Evolutionary conservation across 768 basidiomycete genomes (phyloP), one percentile per base, ranked within the genome.

Genomic region (Boletus reticulatus): DNA sequence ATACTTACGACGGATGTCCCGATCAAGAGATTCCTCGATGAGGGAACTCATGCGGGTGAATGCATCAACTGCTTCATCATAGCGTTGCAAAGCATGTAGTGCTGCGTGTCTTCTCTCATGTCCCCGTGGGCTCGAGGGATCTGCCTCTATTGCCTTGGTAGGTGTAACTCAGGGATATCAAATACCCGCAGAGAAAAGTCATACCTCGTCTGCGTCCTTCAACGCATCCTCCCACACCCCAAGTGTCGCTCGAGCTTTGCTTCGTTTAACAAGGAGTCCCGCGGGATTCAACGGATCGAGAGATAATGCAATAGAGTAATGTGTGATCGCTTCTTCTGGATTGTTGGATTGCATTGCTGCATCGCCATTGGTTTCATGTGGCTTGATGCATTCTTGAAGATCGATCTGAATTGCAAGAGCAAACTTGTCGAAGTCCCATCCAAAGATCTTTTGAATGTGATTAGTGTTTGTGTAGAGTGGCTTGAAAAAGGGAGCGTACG

Each of bases 241-340:
- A 4, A 41, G 10, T 27, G 19, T 46, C 19, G 14, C 45, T 10
- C 31, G 44, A 12, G 43, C 56, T 37, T 36, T 54, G 24, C 56
- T 60, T 44, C 59, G 59, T 37, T 58, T 58, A 7, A 61, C 10
- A 12, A 60, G 46, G 13, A 61, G 53, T 13, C 29, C 38, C 14
- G 39, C 20, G 4, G n/a, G 43, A 22, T 38, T 46, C 6, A 44
- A 42, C 3, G 54, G 59, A 29, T 50, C n/a, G 7, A 61, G 43
- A 13, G 52, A 56, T 24, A 62, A 22, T 11, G 55, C 51, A 27
- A 43, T n/a, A n/a, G 59, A 53, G n/a, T 62, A 62, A 10, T 20
- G 53, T 29, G 8, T 6, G 19, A 52, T 39, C 17, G 48, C 60
- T 22, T 43, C 49, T 32, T 49, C 19, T 3, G 6, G 27, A 17